Base-by-base conservation (phyloP, 176 grass and related monocot species). In the Raddia guianensis region DNA sequence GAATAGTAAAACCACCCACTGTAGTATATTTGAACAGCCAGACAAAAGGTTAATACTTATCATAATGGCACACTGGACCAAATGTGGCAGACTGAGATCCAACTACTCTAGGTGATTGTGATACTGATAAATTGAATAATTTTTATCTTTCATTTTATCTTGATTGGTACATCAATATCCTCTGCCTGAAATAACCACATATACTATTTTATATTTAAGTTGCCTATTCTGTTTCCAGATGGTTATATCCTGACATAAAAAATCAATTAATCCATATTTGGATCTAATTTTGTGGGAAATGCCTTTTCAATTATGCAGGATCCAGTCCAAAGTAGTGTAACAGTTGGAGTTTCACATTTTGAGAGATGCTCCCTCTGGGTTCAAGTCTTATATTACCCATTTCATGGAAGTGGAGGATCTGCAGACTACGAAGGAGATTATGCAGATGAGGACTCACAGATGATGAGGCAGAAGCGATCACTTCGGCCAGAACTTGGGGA, bases 281-380 rank as follows among this genome's bases (percentile, higher is more conserved):
- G 50, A 44, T 71, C 2, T 61, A 58, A 34, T 56, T 50, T 32
- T 74, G 63, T 68, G 52, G 33, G 49, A 68, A 60, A 59, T 44
- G 12, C 50, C 11, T 73, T 73, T n/a, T 46, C 16, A 35, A 58
- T 60, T 78, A 19, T 77, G 44, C 87, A 99, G 96, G 96, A 99
- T 91, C 96, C 96, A 6, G 82, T 95, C 47, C 92, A 89, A 72
- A 95, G 96, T 86, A 99, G 92, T 82, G 92, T 99, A 21, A 99
- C 96, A 66, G 84, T 93, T 47, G 96, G 96, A 68, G 96, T 99
- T 77, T 99, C 96, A 81, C 96, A 99, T 84, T 99, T 99, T 72
- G 96, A 99, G 90, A 93, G 92, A 84, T 95, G 92, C 62, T 87
- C 90, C 16, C 79, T 99, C 67, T 99, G 96, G 92, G 96, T 99